Base-by-base conservation (phyloP, 176 grass and related monocot species). In the Alloteropsis semialata region DNA sequence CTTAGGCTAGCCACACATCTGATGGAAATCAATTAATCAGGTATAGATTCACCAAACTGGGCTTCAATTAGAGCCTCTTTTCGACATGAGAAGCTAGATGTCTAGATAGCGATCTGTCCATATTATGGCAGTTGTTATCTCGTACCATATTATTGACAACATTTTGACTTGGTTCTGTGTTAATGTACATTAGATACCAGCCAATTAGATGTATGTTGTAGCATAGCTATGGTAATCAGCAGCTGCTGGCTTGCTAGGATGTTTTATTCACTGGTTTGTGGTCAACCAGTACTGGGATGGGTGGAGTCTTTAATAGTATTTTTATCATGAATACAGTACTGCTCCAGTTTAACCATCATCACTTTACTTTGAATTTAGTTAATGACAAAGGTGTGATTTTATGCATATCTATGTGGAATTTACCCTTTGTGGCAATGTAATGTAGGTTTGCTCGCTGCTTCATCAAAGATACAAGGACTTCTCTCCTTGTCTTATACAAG, bases 381-480 rank as follows among this genome's bases (percentile, higher is more conserved):
- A 50, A 57, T 32, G 13, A 62, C 68, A 48, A 77, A 82, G 41
- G 69, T 77, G 53, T 77, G 14, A 55, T 42, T 36, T 45, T 65
- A 48, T 65, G 65, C 11, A 11, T 42, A 15, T 81, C n/a, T 74
- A 44, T 76, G 63, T 76, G 32, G 3, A 72, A 72, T 63, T 75
- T 63, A 79, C 68, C 27, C 6, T 70, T 70, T 81, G 6, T 62
- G 18, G 15, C 27, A 73, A 66, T 92, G 25, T 72, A 58, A 76
- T 89, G 85, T 83, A 99, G 96, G 93, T 99, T 77, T 99, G 96
- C 87, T 94, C 96, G 5, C 72, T 99, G 46, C 91, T 99, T 84
- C 96, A 99, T 93, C 96, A 99, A 89, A 92, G 96, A 92, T 99
- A 99, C 85, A 99, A 87, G 81, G 96, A 99, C 64, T 99, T 99